Evolutionary conservation across 2,329 filamentous ascomycete genomes (phyloP), one percentile per base, ranked within the genome.

Genomic region (Thyridium curvatum): DNA sequence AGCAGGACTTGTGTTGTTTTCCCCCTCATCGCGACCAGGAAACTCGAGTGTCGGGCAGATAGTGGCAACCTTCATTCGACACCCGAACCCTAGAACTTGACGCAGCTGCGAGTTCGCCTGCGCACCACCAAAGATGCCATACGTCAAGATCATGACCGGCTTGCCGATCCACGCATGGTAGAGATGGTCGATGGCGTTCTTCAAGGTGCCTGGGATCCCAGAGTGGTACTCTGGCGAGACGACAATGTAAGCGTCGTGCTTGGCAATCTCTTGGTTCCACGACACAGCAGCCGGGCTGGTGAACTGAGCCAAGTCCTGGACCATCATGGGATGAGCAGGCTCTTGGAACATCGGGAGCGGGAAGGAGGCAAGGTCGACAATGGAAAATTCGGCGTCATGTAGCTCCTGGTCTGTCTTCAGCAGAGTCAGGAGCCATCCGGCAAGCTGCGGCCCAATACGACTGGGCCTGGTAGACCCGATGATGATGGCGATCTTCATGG

Each of bases 141-240:
- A 79, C 40, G 64, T 71, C 18, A 81, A 64, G 40, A 80, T 61
- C 34, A 60, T 57, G 14, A 64, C 65, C 0, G 74, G 69, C 52
- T 79, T 79, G 8, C 67, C 71, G 17, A 55, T 65, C 71, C 74
- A 79, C 50, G 79, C 76, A 47, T 79, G 58, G 47, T 65, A 69
- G 1, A 82, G 62, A 49, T 77, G 81, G 2, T 82, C 78, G 40
- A 82, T 66, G 6, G 77, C 76, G 50, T 80, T 82, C 61, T 82
- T 82, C 35, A 74, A 56, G 7, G 60, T 65, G 0, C 68, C 74
- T 0, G 76, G 61, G 6, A 77, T 56, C 17, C 72, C 67, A 52
- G 60, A 71, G 59, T 82, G 80, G 51, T 80, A 81, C 52, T 75
- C 66, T 2, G 69, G 65, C n/a, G 66, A 62, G 32, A 75, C 64